Base-by-base conservation (phyloP, 192 early-diverging fungal genomes). In the Phycomyces blakesleeanus region DNA sequence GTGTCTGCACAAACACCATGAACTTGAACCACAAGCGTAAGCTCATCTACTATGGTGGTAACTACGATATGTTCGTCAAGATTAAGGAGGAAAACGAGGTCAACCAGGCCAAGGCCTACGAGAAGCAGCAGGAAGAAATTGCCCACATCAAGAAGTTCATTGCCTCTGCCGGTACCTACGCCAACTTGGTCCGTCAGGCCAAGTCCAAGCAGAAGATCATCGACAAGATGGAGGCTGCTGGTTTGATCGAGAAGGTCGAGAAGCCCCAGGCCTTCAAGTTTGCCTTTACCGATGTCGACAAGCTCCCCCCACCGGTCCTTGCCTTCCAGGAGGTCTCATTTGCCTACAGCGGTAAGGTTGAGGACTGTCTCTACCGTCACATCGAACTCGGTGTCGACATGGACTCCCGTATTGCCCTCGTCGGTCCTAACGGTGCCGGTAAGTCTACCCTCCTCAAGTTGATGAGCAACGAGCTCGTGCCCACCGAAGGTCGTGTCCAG, bases 181-280 rank as follows among this genome's bases (percentile, higher is more conserved):
- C 97, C 70, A 99, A 99, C 83, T 86, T 98, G 83, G 94, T 97
- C 50, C 83, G 91, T 53, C 97, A 99, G 81, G 97, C 97, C 57
- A 97, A 99, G 84, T 94, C 92, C 38, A 91, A 94, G 76, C 97
- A 97, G 73, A 99, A 99, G 91, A 99, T 97, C 76, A 88, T 99
- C 49, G 97, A 99, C 83, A 99, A 99, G 83, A 99, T 99, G 97
- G 92, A 95, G 80, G 97, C 95, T 63, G 97, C 88, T 64, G 97
- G 97, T 68, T 80, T 99, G 56, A 87, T 99, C 53, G 97, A 99
- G 68, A 94, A 96, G 82, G 92, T 97, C 47, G 88, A 93, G 61
- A 75, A 78, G 51, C 81, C 80, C 52, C 78, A 74, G 55, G 66
- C 84, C 63, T 92, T 94, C 83, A 86, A 87, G 67, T 97, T 99